A percentile compares a stretch with the other conserved stretches of the same genome.
Evolutionary conservation across 345 rosid genomes (phyloP).

Genomic region (Salix purpurea): DNA sequence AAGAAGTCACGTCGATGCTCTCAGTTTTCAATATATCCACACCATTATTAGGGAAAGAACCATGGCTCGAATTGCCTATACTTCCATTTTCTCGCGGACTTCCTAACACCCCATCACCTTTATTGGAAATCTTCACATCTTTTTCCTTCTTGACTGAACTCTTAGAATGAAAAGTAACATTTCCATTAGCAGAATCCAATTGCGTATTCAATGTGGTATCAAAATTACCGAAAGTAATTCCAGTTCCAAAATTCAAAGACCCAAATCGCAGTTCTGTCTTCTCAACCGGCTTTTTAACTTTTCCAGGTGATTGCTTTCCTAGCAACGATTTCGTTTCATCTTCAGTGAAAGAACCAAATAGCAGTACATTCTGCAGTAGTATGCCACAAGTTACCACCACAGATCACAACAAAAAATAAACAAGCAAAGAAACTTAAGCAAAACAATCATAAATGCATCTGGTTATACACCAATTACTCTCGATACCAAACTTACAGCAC

Average conservation of each 20-base stretch:
- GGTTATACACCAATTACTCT: neutral
- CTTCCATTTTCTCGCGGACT: slow-evolving; percentile 45
- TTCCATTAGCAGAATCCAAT: slow-evolving; percentile 29
- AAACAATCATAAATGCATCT: neutral
- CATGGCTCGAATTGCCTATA: slow-evolving; percentile 14
- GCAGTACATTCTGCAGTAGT: slow-evolving; percentile 37
- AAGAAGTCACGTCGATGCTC: slow-evolving; percentile 26
- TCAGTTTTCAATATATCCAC: slow-evolving; percentile 33
- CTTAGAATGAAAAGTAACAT: slow-evolving; percentile 31
- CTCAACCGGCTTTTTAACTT: slow-evolving; percentile 36
- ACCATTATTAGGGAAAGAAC: slow-evolving; percentile 39
- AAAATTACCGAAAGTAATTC: slow-evolving; percentile 37
- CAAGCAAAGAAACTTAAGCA: neutral
- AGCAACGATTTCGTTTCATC: slow-evolving; percentile 69
- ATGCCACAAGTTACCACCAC: neutral
- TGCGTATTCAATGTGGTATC: slow-evolving; percentile 29
- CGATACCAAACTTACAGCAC: neutral
- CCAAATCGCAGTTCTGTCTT: slow-evolving; percentile 51
- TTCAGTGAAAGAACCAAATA: slow-evolving; percentile 92
- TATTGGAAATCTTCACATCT: slow-evolving; percentile 17
- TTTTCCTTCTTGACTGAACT: slow-evolving; percentile 28
- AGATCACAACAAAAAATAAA: too few relatives aligned
- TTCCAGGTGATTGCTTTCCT: slow-evolving; percentile 37
- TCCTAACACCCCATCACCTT: slow-evolving; percentile 20
- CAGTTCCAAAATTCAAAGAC: slow-evolving; percentile 36